Conservation (phyloP, 805 yeast species). For the Spathaspora boniae region DNA sequence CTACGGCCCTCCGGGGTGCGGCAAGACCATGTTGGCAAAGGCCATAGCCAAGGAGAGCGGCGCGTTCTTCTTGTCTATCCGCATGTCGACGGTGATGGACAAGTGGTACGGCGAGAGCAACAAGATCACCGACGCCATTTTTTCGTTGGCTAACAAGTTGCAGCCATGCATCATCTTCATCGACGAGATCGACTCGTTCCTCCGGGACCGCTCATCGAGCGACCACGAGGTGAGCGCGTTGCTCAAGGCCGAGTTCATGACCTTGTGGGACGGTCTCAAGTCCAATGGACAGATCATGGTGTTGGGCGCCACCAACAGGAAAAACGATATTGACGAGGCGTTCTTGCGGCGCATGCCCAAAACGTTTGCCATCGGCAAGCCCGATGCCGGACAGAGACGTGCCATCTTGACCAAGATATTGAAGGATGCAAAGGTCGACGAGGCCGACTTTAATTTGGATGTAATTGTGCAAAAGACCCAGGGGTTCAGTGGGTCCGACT, state of each 20-base stretch:
- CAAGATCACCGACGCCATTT: constrained; percentile 89
- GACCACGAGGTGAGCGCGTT: constrained; percentile 97
- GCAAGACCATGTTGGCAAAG: constrained; percentile 95
- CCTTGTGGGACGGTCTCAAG: constrained; percentile 90
- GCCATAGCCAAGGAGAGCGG: constrained; percentile 90
- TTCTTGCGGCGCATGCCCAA: constrained; percentile 92
- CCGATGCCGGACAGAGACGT: constrained; percentile 61
- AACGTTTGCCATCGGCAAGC: constrained; percentile 74
- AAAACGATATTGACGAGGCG: constrained; percentile 88
- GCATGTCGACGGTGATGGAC: constrained; percentile 94
- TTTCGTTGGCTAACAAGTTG: constrained; percentile 81
- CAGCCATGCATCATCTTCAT: constrained; percentile 94
- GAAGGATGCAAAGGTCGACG: constrained; percentile 59
- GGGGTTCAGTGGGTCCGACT: constrained; percentile 80
- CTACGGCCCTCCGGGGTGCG: constrained; percentile 97
- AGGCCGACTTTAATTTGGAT: constrained; percentile 53
- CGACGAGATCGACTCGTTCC: constrained; percentile 93
- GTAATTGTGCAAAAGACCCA: constrained; percentile 59
- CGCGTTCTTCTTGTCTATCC: constrained; percentile 84
- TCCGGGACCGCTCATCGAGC: constrained; percentile 74
- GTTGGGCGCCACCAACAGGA: constrained; percentile 93
- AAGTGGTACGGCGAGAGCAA: constrained; percentile 98
- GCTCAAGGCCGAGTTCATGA: constrained; percentile 95
- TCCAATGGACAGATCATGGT: constrained; percentile 79
- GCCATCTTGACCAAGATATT: constrained; percentile 70